Evolutionary conservation across 2,329 filamentous ascomycete species (phyloP).

Genomic region (Aspergillus viridinutans): DNA sequence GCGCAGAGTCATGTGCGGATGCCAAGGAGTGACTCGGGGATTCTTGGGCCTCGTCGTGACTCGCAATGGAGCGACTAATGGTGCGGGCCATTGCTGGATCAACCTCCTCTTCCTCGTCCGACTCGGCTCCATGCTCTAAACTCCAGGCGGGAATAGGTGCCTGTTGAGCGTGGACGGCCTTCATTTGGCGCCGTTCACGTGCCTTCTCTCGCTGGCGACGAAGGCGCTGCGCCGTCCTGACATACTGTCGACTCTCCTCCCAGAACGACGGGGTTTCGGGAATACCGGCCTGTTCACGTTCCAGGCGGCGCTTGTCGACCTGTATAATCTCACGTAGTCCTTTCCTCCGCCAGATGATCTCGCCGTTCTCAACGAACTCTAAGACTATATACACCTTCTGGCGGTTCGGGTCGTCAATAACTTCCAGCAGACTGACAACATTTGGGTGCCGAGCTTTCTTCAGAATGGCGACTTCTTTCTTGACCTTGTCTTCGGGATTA

Average conservation of each 20-base stretch:
- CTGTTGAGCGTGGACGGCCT: conserved; percentile 50
- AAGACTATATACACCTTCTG: conserved; percentile 99
- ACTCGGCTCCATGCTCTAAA: conserved; percentile 69
- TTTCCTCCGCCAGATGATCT: conserved; percentile 90
- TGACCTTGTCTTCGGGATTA: conserved; percentile 69
- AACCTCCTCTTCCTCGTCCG: conserved; percentile 42
- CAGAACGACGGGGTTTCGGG: conserved; percentile 59
- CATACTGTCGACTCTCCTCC: conserved; percentile 42
- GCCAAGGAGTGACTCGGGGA: conserved; percentile 51
- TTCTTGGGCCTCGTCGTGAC: conserved; percentile 51
- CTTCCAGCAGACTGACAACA: conserved; percentile 89
- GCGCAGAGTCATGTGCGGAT: conserved; percentile 32
- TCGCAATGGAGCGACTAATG: conserved; percentile 31
- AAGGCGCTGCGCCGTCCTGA: conserved; percentile 34
- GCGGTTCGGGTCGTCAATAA: conserved; percentile 92
- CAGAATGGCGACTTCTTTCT: conserved; percentile 93
- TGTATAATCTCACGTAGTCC: conserved; percentile 77
- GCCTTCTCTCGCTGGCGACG: conserved; percentile 49
- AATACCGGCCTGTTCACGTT: conserved; percentile 69
- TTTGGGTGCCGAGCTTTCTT: conserved; percentile 99
- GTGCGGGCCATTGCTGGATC: conserved; percentile 31
- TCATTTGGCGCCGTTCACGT: conserved; percentile 58
- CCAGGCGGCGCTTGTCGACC: conserved; percentile 75
- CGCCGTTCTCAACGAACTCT: conserved; percentile 89
- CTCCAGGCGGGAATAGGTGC: conserved; percentile 70